phyloP scores from a whole-genome alignment of 2,329 filamentous ascomycete species.

The Fusarium praegraminearum region DNA sequence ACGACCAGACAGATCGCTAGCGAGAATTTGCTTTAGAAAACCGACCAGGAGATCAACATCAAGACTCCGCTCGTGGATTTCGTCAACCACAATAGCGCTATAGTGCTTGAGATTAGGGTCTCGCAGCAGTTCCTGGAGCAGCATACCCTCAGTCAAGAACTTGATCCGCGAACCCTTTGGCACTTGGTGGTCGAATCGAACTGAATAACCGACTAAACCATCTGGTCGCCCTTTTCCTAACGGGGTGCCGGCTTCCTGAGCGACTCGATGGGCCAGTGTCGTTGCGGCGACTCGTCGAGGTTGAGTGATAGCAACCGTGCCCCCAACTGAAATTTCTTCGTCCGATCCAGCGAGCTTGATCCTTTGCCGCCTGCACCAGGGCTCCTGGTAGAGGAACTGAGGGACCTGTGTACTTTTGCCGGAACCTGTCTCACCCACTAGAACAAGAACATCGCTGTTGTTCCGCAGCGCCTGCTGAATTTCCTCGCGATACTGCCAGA shows the following conservation, averaged over 20 bases:
- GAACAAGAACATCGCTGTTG: slow-evolving; percentile 79
- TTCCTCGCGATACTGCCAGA: slow-evolving; percentile 78
- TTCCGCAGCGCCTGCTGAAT: slow-evolving; percentile 73
- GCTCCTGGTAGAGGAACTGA: slow-evolving; percentile 83
- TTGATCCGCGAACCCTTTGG: slow-evolving; percentile 89
- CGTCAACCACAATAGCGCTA: slow-evolving; percentile 91
- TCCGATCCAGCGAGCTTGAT: slow-evolving; percentile 59
- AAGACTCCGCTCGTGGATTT: slow-evolving; percentile 95
- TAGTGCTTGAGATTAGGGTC: slow-evolving; percentile 88
- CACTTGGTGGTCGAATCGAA: slow-evolving; percentile 90
- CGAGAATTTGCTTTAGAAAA: slow-evolving; percentile 83
- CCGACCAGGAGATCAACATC: slow-evolving; percentile 93
- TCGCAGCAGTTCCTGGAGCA: slow-evolving; percentile 90
- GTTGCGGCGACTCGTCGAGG: slow-evolving; percentile 94
- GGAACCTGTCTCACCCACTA: slow-evolving; percentile 94
- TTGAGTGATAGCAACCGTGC: slow-evolving; percentile 92
- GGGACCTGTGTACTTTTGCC: slow-evolving; percentile 98
- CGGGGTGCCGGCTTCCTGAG: slow-evolving; percentile 76
- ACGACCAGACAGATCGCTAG: slow-evolving; percentile 70
- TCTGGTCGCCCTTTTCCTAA: slow-evolving; percentile 57
- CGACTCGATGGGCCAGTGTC: slow-evolving; percentile 87
- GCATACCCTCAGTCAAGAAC: slow-evolving; percentile 95
- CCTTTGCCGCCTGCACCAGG: slow-evolving; percentile 78
- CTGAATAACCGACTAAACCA: slow-evolving; percentile 85
- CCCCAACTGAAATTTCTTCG: slow-evolving; percentile 70